Evolutionary conservation across 169 alveolate species (phyloP).

Genomic region (Eimeria maxima): DNA sequence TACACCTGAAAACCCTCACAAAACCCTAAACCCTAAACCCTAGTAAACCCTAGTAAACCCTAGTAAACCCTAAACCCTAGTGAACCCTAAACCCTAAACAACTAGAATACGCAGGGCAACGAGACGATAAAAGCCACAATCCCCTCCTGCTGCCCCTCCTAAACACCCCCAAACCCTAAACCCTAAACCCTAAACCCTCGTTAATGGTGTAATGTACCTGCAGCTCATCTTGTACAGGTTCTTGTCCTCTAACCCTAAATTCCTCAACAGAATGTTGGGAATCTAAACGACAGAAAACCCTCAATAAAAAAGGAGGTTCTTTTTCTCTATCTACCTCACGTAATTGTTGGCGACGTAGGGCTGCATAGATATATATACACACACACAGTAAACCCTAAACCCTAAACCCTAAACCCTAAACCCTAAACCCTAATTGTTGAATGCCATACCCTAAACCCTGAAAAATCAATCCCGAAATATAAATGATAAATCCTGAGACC

Average conservation of each 20-base stretch:
- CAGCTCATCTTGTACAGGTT: slow-evolving; percentile 71
- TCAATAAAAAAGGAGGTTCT: slow-evolving; percentile 76
- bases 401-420: too few relatives aligned
- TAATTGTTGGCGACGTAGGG: slow-evolving; percentile 8
- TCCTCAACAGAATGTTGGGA: slow-evolving; percentile 70
- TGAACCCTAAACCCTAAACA: not conserved
- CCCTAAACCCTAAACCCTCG: slow-evolving; percentile 29
- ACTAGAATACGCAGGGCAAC: too few relatives aligned
- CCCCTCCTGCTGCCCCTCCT: not conserved
- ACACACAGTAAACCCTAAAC: slow-evolving; percentile 21
- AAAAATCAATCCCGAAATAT: too few relatives aligned
- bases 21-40: slow-evolving; percentile 15
- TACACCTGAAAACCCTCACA: slow-evolving; percentile 48
- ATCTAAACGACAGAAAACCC: slow-evolving; percentile 77
- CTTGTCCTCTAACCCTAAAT: slow-evolving; percentile 66
- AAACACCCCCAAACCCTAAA: not conserved
- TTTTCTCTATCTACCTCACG: slow-evolving; percentile 21
- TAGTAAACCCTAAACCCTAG: too few relatives aligned
- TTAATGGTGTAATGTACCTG: slow-evolving; percentile 63
- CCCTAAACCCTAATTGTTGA: too few relatives aligned
- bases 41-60: too few relatives aligned
- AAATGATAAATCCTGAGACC: too few relatives aligned
- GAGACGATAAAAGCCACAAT: too few relatives aligned
- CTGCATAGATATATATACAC: not conserved
- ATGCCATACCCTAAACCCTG: too few relatives aligned